phyloP scores from a whole-genome alignment of 306 rosid species.

The Hylodesmum podocarpum region DNA sequence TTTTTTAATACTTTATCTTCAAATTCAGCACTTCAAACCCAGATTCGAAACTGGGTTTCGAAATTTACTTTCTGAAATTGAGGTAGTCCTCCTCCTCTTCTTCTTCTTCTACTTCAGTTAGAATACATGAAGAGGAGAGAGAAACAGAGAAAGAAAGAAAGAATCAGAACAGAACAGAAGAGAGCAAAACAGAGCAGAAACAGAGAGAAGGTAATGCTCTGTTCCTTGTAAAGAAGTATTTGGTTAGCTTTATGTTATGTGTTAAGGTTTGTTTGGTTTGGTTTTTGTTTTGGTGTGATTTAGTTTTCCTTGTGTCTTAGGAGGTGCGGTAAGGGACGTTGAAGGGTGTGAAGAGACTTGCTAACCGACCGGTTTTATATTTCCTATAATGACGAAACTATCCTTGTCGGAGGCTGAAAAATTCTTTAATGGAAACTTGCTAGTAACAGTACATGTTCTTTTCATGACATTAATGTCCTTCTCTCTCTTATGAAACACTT shows the following conservation, averaged over 20 bases:
- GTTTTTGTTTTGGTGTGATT: conserved; percentile 36
- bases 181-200: not conserved
- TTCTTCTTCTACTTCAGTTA: no score
- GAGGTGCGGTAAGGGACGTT: conserved; percentile 70
- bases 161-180: conserved; percentile 25
- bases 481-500: not conserved
- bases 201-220: conserved; percentile 33
- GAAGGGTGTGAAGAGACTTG: conserved; percentile 60
- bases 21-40: conserved; percentile 33
- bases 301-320: conserved; percentile 33
- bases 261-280: conserved; percentile 27
- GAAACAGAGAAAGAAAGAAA: not conserved
- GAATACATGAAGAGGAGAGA: not conserved
- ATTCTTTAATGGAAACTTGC: conserved; percentile 28
- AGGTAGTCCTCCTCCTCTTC: not conserved
- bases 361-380: conserved; percentile 56
- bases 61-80: conserved; percentile 18
- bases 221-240: not conserved
- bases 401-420: conserved; percentile 46
- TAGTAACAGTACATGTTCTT: conserved; percentile 15
- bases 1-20: not conserved
- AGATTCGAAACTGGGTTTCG: conserved; percentile 33
- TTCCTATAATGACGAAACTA: conserved; percentile 28
- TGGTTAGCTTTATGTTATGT: conserved; percentile 30
- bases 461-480: conserved; percentile 34